phyloP scores from a whole-genome alignment of 2,329 filamentous ascomycete genomes.

The Beauveria caledonica region DNA sequence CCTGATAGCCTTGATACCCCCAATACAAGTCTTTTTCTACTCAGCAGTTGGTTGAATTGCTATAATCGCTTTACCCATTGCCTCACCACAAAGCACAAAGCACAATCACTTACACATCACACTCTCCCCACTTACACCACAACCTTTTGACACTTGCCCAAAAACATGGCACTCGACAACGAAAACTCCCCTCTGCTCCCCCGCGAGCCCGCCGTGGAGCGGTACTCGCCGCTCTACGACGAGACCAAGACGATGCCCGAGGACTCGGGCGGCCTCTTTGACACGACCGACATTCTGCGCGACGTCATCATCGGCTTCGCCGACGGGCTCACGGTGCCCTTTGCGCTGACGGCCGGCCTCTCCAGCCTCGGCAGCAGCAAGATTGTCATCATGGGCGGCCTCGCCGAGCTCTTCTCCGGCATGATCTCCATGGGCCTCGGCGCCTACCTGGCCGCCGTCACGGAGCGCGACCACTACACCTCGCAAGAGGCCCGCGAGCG shows the following conservation, averaged over 20 bases:
- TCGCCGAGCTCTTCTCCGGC: constrained; percentile 68
- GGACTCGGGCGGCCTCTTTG: constrained; percentile 21
- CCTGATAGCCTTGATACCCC: neutral
- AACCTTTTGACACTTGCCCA: neutral
- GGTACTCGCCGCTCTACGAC: constrained; percentile 18
- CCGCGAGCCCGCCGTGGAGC: constrained; percentile 23
- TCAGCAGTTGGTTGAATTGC: no score
- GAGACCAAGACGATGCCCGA: constrained; percentile 16
- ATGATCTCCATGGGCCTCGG: constrained; percentile 73
- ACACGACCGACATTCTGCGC: constrained; percentile 40
- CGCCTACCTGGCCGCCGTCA: constrained; percentile 59
- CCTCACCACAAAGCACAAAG: neutral
- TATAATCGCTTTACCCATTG: no score
- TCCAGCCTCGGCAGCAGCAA: constrained; percentile 56
- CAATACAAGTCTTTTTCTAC: no score
- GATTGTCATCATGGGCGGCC: constrained; percentile 62
- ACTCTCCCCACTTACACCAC: neutral
- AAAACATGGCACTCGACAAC: constrained; percentile 20
- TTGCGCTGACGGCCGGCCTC: constrained; percentile 68
- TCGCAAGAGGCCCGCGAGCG: constrained; percentile 39
- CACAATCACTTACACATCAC: neutral
- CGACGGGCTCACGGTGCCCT: constrained; percentile 72
- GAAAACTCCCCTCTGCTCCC: constrained; percentile 26
- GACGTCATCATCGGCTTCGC: constrained; percentile 70
- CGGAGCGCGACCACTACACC: constrained; percentile 44